Conservation (phyloP, 768 basidiomycete genomes). For the Rhizopogon vinicolor region DNA sequence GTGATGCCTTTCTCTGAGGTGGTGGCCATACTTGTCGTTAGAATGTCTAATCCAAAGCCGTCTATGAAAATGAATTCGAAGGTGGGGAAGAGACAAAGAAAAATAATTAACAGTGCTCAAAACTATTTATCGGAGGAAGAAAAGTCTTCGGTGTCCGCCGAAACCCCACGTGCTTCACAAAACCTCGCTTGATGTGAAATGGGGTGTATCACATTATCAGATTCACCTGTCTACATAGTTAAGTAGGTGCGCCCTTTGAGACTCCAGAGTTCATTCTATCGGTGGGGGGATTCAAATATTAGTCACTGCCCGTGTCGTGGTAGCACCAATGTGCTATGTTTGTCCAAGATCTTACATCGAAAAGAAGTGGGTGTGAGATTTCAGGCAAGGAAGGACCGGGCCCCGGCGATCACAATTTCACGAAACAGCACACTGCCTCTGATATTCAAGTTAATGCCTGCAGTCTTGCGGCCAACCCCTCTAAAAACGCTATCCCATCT, state of each 20-base stretch:
- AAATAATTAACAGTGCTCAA: neutral
- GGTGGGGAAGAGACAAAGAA: neutral
- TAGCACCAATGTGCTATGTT: neutral
- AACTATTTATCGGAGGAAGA: slow-evolving; percentile 24
- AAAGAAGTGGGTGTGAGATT: neutral
- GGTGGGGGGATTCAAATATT: too few relatives aligned
- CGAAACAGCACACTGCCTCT: too few relatives aligned
- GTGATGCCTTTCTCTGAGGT: slow-evolving; percentile 13
- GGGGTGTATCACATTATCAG: too few relatives aligned
- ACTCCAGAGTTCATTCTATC: too few relatives aligned
- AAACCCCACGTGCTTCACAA: slow-evolving; percentile 15
- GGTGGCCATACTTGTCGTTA: slow-evolving; percentile 16
- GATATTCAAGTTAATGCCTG: slow-evolving; percentile 16
- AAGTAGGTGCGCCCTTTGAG: too few relatives aligned
- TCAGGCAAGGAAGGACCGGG: neutral
- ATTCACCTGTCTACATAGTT: too few relatives aligned
- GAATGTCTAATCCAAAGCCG: slow-evolving; percentile 5
- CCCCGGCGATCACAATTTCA: neutral
- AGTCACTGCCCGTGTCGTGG: too few relatives aligned
- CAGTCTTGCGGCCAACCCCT: slow-evolving; percentile 53
- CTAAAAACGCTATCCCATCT: slow-evolving; percentile 69
- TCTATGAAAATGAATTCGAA: neutral
- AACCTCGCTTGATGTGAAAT: neutral
- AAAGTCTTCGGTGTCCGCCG: slow-evolving; percentile 18
- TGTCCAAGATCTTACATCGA: neutral